Evolutionary conservation across 208 protist species (phyloP), one percentile per base, ranked within the genome.

Genomic region (Spironucleus salmonicida): DNA sequence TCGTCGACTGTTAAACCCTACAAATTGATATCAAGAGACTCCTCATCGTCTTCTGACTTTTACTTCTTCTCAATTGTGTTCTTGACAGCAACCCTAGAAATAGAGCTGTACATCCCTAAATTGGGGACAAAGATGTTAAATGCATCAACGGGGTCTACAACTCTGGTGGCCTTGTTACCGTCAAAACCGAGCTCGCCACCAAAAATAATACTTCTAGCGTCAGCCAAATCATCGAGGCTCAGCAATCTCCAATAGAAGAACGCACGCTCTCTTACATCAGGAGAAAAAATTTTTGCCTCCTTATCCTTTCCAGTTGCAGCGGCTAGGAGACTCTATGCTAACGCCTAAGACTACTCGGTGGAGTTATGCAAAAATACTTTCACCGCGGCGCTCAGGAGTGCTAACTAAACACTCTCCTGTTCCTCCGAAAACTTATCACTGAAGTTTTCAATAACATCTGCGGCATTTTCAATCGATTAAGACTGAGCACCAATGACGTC

Each of bases 211-310:
- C 49, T 62, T 58, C 62, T 79, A 30, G 76, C 76, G 23, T 34
- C 23, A n/a, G 71, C 76, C 41, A 45, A 30, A 34, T 38, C n/a
- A 30, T 62, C 45, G 4, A 53, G 26, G n/a, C 42, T 19, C 15
- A 80, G 29, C 1, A 80, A 26, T 68, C 78, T 58, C 62, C 62
- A 80, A 53, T 80, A 80, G 15, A 80, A 49, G 29, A 57, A 76
- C 26, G 39, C 78, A 49, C 69, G 40, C 34, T 80, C 78, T 58
- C 78, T 39, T 27, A 80, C 1, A 68, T 80, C 69, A 15, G 58
- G 71, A 42, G 38, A 61, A 53, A 4, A 53, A 19, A 23, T 53
- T 53, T 53, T 53, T 4, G 61, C 15, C 27, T 59, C 57, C 49
- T 74, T 74, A n/a, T 30, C 41, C 1, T 2, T 0, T 13, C 40